These are phyloP conservation scores for Monosporascus sp. DNA, from an alignment of 2,329 filamentous ascomycete species.

Conservation along the genomic window DNA sequence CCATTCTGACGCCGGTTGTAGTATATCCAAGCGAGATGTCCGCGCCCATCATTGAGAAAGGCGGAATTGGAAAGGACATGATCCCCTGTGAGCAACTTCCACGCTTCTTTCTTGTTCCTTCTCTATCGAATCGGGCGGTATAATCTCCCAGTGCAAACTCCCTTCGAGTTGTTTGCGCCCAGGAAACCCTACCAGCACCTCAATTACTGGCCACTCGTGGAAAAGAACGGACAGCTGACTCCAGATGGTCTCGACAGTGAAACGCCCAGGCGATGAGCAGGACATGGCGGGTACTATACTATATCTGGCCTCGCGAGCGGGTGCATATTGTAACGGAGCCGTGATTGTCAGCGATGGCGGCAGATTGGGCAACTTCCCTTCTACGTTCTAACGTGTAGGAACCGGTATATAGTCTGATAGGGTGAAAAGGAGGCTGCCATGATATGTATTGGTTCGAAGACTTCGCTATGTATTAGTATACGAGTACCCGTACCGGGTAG, in stretches of 20 bases:
- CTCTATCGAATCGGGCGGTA: too few relatives aligned
- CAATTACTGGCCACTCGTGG: too few relatives aligned
- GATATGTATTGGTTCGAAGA: too few relatives aligned
- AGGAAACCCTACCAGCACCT: too few relatives aligned
- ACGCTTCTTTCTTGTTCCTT: too few relatives aligned
- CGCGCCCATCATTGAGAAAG: constrained; percentile 36
- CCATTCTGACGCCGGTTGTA: constrained; percentile 19
- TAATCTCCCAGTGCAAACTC: too few relatives aligned
- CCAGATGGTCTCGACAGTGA: neutral
- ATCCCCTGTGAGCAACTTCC: constrained; percentile 44
- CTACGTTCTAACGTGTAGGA: constrained; percentile 37
- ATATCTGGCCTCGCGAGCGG: constrained; percentile 59
- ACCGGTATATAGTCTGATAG: neutral
- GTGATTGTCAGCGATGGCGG: constrained; percentile 60
- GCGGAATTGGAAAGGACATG: constrained; percentile 33
- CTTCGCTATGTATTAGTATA: too few relatives aligned
- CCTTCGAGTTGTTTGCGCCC: too few relatives aligned
- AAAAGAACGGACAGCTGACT: neutral
- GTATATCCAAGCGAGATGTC: constrained; percentile 60
- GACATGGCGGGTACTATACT: constrained; percentile 62
- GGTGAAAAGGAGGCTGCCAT: too few relatives aligned
- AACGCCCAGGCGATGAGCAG: constrained; percentile 50
- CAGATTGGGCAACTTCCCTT: constrained; percentile 49
- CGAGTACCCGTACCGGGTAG: too few relatives aligned
- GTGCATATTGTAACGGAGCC: constrained; percentile 61